Conservation (phyloP, 805 yeast genomes). For the Kuraishia hungarica region DNA sequence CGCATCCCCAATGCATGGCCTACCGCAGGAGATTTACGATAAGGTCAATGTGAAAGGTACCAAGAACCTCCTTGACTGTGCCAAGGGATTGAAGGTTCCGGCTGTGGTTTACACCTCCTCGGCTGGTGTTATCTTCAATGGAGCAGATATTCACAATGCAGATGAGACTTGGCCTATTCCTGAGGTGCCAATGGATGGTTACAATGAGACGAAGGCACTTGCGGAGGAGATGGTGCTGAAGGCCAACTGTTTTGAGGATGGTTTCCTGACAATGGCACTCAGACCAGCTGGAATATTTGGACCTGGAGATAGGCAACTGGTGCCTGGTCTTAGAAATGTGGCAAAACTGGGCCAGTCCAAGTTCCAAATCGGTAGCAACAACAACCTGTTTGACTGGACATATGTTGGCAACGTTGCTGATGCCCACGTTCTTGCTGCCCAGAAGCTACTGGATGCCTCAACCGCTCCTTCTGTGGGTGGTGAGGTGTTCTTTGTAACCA, state of each 20-base stretch:
- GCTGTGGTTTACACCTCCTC: conserved; percentile 92
- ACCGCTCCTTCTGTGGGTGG: conserved; percentile 53
- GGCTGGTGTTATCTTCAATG: conserved; percentile 95
- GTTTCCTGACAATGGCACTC: conserved; percentile 71
- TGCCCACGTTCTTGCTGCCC: conserved; percentile 89
- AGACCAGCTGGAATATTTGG: conserved; percentile 99
- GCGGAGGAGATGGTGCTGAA: conserved; percentile 79
- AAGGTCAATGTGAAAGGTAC: conserved; percentile 93
- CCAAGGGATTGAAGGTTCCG: conserved; percentile 38
- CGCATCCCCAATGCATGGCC: conserved; percentile 94
- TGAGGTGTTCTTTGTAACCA: conserved; percentile 82
- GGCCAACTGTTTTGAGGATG: conserved; percentile 51
- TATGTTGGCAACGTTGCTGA: conserved; percentile 98
- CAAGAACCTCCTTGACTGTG: conserved; percentile 55
- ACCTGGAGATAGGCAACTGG: conserved; percentile 95
- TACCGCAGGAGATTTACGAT: conserved; percentile 71
- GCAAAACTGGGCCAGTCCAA: conserved; percentile 80
- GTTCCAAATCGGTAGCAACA: conserved; percentile 91
- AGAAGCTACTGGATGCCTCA: conserved; percentile 41
- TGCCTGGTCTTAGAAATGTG: conserved; percentile 83
- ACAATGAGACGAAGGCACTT: conserved; percentile 87
- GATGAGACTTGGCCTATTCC: conserved; percentile 95
- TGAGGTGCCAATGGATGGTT: conserved; percentile 87
- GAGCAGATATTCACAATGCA: conserved; percentile 86
- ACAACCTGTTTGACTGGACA: conserved; percentile 92